Evolutionary conservation across 345 rosid genomes (phyloP).

Genomic region (Raphanus raphanistrum): DNA sequence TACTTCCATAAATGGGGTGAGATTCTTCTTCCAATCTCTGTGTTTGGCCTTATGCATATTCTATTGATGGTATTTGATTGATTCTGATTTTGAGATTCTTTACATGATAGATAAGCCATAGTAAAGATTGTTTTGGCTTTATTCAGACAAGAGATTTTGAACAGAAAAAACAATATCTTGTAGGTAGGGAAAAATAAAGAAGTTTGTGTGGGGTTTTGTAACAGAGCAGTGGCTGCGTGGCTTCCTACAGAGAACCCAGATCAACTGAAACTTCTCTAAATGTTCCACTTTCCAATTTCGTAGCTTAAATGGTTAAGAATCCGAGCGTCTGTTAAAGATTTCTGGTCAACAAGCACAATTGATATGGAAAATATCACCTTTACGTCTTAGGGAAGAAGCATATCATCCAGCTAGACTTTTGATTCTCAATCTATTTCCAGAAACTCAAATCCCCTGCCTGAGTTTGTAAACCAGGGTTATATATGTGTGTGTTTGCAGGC

Average conservation of each 20-base stretch:
- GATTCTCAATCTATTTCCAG: conserved; percentile 45
- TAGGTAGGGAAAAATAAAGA: background rate
- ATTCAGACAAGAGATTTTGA: background rate
- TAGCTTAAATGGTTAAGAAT: conserved; percentile 37
- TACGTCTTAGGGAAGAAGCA: conserved; percentile 63
- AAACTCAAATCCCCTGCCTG: conserved; percentile 43
- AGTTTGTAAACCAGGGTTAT: conserved; percentile 58
- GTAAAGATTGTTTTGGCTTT: background rate
- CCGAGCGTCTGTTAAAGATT: conserved; percentile 52
- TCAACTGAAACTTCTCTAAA: conserved; percentile 28
- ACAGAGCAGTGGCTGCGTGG: conserved; percentile 36
- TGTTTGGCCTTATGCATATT: too few species aligned
- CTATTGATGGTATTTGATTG: too few species aligned
- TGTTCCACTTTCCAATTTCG: conserved; percentile 35
- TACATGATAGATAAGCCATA: background rate
- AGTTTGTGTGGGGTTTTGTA: conserved; percentile 44
- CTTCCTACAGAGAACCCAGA: conserved; percentile 54
- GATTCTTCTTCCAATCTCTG: too few species aligned
- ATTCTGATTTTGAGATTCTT: too few species aligned
- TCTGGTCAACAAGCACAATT: conserved; percentile 45
- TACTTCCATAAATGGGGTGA: too few species aligned
- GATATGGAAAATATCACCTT: conserved; percentile 48
- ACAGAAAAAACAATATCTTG: background rate
- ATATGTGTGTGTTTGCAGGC: conserved; percentile 45
- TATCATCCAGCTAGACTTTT: conserved; percentile 54